Percentiles rank a stretch among this genome's conserved stretches.
These are phyloP conservation scores for Artemisia annua DNA, from an alignment of 129 eudicot genomes.

Conservation along the genomic window DNA sequence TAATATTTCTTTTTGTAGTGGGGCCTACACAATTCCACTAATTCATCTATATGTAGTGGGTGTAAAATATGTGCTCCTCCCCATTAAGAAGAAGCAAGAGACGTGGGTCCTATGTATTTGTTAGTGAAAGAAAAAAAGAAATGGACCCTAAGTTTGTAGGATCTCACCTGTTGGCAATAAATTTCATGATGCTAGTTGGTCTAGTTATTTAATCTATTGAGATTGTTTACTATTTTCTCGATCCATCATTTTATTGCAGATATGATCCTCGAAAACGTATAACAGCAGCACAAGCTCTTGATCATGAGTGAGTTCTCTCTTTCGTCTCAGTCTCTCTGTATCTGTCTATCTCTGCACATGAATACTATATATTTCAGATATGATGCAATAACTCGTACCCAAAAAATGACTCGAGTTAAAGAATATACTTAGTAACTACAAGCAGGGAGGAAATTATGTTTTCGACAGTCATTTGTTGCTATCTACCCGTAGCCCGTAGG, in stretches of 20 bases:
- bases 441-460: neutral
- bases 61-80: no score
- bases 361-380: neutral
- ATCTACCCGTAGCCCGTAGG: neutral
- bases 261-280: slow-evolving; percentile 94
- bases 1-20: no score
- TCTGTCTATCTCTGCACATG: neutral
- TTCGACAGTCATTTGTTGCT: neutral
- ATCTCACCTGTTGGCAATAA: neutral
- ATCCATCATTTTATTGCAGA: slow-evolving; percentile 38
- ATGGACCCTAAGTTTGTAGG: slow-evolving; percentile 15
- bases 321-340: neutral
- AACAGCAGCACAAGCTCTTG: slow-evolving; percentile 99
- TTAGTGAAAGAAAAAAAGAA: no score
- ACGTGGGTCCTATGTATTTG: no score
- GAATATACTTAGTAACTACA: neutral
- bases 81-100: no score
- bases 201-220: neutral
- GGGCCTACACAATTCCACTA: no score
- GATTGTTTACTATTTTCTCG: slow-evolving; percentile 17
- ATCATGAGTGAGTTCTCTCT: slow-evolving; percentile 72
- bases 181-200: neutral
- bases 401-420: neutral
- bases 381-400: neutral
- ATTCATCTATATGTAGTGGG: no score